Base-by-base conservation (phyloP, 2,329 filamentous ascomycete genomes). In the Orbilia ellipsospora region DNA sequence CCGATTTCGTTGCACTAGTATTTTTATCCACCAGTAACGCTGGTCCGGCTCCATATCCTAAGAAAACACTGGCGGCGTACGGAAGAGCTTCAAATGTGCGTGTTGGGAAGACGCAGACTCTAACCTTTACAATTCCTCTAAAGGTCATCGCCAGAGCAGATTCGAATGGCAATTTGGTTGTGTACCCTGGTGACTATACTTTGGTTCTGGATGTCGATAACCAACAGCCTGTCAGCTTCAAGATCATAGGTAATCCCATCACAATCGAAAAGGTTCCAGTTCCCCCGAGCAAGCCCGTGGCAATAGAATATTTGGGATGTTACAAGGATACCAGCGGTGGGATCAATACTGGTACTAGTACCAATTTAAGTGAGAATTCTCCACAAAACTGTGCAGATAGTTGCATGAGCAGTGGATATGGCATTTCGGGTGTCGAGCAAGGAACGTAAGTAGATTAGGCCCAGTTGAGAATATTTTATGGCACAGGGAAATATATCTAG, bases 1-100 rank as follows among this genome's bases (percentile, higher is more conserved):
- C 23, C 23, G 23, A 23, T 23, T 23, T 23, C 23, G 23, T 23
- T 4, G 23, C 23, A 23, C 23, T 23, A 23, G 23, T 23, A 23
- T 23, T 23, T 23, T 23, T 23, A 23, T 23, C 23, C 23, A 23
- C 23, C 23, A 23, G 23, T 23, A 23, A 23, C 23, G 23, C 23
- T 16, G 48, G 48, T 23, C 48, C 48, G 15, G 20, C 48, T 18
- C 48, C 48, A 10, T 18, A 23, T 16, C 48, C 48, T 7, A 52
- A 52, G n/a, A 52, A 52, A 23, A 52, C 48, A 23, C 48, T 52
- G 1, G 48, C 20, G 4, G 15, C 48, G 20, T 52, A 52, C 48
- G 48, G 40, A 44, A 44, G 40, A 44, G 40, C 40, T 44, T 44
- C 40, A 5, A 44, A 44, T 44, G 40, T 44, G 40, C 40, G 40